Conservation (phyloP, 225 moss, liverwort and hornwort species). For the Polytrichum commune region DNA sequence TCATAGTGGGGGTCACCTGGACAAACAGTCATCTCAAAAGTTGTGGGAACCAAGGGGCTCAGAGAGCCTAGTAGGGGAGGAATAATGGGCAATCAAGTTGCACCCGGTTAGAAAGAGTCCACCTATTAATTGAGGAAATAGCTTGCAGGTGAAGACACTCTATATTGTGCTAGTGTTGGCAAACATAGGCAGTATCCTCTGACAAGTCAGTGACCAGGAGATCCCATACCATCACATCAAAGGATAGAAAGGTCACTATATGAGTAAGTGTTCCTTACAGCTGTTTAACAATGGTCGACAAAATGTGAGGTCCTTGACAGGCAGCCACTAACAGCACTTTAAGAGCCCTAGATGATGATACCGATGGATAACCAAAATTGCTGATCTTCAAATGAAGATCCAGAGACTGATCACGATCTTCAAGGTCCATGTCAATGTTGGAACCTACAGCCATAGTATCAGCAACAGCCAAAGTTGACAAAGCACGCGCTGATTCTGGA, state of each 20-base stretch:
- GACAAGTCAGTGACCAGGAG: background rate
- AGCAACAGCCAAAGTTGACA: slow-evolving; percentile 53
- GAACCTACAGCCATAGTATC: slow-evolving; percentile 49
- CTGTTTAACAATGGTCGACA: slow-evolving; percentile 68
- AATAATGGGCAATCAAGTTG: background rate
- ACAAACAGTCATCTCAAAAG: background rate
- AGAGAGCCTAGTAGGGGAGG: no score
- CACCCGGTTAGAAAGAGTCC: no score
- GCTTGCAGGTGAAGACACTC: no score
- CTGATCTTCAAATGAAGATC: slow-evolving; percentile 12
- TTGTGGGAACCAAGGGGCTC: background rate
- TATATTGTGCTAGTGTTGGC: no score
- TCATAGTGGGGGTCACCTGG: no score
- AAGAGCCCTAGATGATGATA: slow-evolving; percentile 55
- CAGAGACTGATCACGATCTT: slow-evolving; percentile 19
- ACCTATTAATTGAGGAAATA: no score
- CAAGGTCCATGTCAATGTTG: slow-evolving; percentile 24
- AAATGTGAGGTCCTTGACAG: slow-evolving; percentile 62
- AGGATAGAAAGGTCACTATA: no score
- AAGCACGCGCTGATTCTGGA: slow-evolving; percentile 45
- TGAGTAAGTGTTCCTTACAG: slow-evolving; percentile 55
- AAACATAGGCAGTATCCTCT: no score
- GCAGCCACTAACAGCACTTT: slow-evolving; percentile 74
- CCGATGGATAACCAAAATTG: slow-evolving; percentile 22
- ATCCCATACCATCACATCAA: background rate